Base-by-base conservation (phyloP, 1,139 yeast genomes). In the Pichia sp. region DNA sequence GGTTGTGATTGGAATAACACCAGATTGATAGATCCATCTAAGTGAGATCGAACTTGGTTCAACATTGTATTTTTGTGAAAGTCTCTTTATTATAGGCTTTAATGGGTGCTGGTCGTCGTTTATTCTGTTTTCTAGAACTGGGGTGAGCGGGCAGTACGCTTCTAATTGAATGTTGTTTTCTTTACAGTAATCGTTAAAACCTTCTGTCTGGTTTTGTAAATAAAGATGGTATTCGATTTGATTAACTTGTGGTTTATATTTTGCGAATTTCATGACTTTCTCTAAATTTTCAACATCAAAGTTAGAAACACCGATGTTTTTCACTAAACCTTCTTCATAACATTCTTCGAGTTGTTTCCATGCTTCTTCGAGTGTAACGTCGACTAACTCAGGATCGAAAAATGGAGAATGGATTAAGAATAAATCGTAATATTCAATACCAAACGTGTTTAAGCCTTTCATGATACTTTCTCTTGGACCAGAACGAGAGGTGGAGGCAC, bases 1-100 rank as follows among this genome's bases (percentile, higher is more conserved):
- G 2, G 95, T 86, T 19, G 95, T 86, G 30, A 87, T 71, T 22
- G 95, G 91, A 41, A 86, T 62, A 19, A 84, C 75, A n/a, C 83
- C 85, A 46, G 72, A 75, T 60, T 83, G 85, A 47, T 79, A 70
- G 9, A 82, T 79, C 83, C 89, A 87, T 62, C 88, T 74, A 52
- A 88, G 71, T 49, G 86, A 68, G 44, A 88, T 68, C 60, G 82
- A 86, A 28, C 44, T 85, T 77, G 77, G 69, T 20, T 68, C 60
- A 35, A 71, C 73, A 15, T 62, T 57, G 56, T 79, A 68, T 60
- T 76, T 77, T 38, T 68, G 58, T 33, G 81, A 79, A 50, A 81
- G 56, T 31, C 65, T 60, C 17, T 59, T 50, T 9, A 81, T 70
- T 5, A 67, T 55, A 34, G 70, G 69, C 47, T 75, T 67, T 54